A percentile compares a stretch with the other conserved stretches of the same genome.
phyloP scores from a whole-genome alignment of 1,139 yeast species.

The Diutina catenulata region DNA sequence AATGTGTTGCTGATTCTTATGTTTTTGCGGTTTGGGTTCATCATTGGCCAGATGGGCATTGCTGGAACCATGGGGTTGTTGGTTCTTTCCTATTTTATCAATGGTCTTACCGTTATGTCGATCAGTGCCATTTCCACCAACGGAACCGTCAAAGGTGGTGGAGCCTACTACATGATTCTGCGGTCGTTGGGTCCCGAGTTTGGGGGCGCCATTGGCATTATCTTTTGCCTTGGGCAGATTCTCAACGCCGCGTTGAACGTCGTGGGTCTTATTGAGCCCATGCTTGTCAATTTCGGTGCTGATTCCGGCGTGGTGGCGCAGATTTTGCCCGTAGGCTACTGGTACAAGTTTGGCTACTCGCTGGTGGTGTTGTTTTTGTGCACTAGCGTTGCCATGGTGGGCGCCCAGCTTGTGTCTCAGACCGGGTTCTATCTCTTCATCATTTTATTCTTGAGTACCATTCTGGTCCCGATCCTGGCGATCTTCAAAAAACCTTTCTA shows the following conservation, averaged over 20 bases:
- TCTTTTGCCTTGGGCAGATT: conserved; percentile 68
- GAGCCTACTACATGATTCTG: conserved; percentile 75
- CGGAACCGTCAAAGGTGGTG: conserved; percentile 78
- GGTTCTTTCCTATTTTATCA: conserved; percentile 50
- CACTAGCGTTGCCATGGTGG: conserved; percentile 69
- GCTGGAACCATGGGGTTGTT: conserved; percentile 48
- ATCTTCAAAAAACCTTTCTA: conserved; percentile 45
- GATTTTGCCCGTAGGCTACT: conserved; percentile 40
- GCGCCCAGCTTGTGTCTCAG: conserved; percentile 71
- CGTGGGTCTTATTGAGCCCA: conserved; percentile 69
- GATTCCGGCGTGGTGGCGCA: conserved; percentile 43
- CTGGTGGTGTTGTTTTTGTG: conserved; percentile 58
- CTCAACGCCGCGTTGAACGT: conserved; percentile 68
- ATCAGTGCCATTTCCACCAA: conserved; percentile 73
- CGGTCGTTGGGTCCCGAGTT: conserved; percentile 74
- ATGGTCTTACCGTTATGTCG: conserved; percentile 58
- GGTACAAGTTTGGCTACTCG: conserved; percentile 51
- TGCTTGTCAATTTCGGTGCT: conserved; percentile 53
- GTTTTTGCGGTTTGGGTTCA: conserved; percentile 73
- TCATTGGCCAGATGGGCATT: conserved; percentile 69
- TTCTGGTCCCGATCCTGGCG: conserved; percentile 75
- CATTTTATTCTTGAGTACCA: conserved; percentile 56
- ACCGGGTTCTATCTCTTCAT: conserved; percentile 73
- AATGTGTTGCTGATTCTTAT: conserved; percentile 71
- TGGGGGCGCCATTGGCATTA: conserved; percentile 74